Percentiles rank a stretch among this genome's conserved stretches.
Evolutionary conservation across 2,329 filamentous ascomycete genomes (phyloP).

Genomic region (Paramyrothecium sp.): DNA sequence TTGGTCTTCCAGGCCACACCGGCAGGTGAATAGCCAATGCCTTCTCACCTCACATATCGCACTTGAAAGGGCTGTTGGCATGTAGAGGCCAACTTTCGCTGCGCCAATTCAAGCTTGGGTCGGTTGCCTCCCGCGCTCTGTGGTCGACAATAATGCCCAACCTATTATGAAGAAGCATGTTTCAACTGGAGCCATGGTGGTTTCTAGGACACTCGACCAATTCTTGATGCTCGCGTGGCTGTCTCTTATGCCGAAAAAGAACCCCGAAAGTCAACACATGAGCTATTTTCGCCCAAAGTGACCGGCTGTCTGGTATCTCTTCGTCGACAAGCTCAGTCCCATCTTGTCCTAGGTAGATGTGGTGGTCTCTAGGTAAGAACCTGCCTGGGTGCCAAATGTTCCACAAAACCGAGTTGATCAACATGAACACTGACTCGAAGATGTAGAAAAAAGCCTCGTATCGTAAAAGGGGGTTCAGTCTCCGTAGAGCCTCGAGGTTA

Average conservation of each 20-base stretch:
- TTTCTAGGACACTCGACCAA: background rate
- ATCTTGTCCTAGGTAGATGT: constrained; percentile 46
- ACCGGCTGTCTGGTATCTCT: background rate
- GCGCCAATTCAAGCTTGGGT: no score
- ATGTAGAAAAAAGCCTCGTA: constrained; percentile 58
- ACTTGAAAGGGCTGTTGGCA: no score
- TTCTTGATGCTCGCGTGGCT: background rate
- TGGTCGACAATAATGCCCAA: no score
- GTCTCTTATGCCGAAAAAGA: background rate
- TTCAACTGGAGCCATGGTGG: no score
- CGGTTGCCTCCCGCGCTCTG: no score
- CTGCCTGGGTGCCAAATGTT: constrained; percentile 48
- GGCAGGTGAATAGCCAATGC: no score
- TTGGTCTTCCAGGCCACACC: no score
- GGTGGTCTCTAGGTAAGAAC: constrained; percentile 43
- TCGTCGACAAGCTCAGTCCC: constrained; percentile 24
- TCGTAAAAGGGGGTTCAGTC: constrained; percentile 38
- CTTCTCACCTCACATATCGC: no score
- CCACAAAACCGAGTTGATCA: constrained; percentile 45
- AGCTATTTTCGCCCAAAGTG: background rate
- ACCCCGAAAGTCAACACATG: background rate
- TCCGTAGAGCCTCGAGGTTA: constrained; percentile 14
- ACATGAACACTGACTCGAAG: constrained; percentile 52
- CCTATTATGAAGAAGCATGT: no score
- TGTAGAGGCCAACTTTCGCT: no score